Conservation (phyloP, 2,329 filamentous ascomycete genomes). For the Fusarium buxicola region DNA sequence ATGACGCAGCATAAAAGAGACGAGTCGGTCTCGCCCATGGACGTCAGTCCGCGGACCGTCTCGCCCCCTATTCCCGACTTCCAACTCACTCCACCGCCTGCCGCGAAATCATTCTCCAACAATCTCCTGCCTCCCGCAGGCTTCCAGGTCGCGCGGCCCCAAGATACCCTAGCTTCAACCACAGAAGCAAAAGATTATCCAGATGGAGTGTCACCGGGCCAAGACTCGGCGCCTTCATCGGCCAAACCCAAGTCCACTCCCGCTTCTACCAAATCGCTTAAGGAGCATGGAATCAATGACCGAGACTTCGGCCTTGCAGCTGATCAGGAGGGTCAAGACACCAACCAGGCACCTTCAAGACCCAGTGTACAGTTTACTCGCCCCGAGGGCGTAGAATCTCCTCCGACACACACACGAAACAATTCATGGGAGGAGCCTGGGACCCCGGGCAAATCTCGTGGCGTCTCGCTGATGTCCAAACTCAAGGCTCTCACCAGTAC, state of each 20-base stretch:
- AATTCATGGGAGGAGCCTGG: slow-evolving; percentile 77
- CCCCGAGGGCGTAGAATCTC: slow-evolving; percentile 62
- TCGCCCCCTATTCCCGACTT: slow-evolving; percentile 38
- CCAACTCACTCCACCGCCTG: slow-evolving; percentile 23
- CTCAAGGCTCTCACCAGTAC: slow-evolving; percentile 77
- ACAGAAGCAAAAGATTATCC: slow-evolving; percentile 24
- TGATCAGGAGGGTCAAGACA: slow-evolving; percentile 32
- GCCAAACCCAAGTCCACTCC: slow-evolving; percentile 37
- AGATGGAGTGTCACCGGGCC: slow-evolving; percentile 13
- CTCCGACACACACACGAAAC: slow-evolving; percentile 66
- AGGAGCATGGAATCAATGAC: slow-evolving; percentile 37
- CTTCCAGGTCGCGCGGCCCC: slow-evolving; percentile 23
- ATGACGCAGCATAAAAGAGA: slow-evolving; percentile 42
- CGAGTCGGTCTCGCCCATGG: slow-evolving; percentile 37
- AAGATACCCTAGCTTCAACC: slow-evolving; percentile 13
- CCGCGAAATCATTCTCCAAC: slow-evolving; percentile 35
- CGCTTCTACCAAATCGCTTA: slow-evolving; percentile 39
- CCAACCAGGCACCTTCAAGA: slow-evolving; percentile 35
- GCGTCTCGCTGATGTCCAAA: slow-evolving; percentile 80
- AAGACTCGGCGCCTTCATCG: slow-evolving; percentile 27
- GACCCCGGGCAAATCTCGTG: slow-evolving; percentile 65
- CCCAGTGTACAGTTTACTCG: slow-evolving; percentile 83
- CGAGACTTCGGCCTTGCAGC: slow-evolving; percentile 32
- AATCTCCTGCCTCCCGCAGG: slow-evolving; percentile 36
- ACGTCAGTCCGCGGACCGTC: slow-evolving; percentile 33